These are phyloP conservation scores for Teunomyces funiuensis DNA, from an alignment of 805 yeast genomes.

Conservation along the genomic window DNA sequence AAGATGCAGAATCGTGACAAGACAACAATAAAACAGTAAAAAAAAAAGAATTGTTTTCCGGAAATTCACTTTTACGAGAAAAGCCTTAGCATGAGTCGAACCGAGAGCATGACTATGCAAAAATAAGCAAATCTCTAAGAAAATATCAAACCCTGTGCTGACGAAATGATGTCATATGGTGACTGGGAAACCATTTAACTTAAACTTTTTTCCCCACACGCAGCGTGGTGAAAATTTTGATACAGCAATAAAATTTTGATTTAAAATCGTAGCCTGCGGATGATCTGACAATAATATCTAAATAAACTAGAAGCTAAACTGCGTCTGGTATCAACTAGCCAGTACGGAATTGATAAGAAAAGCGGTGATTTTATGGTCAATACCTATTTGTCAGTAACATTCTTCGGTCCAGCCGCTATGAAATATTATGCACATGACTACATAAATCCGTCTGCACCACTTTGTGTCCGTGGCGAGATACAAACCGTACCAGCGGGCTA, in stretches of 20 bases:
- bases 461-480: neutral
- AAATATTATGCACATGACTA: neutral
- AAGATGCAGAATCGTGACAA: neutral
- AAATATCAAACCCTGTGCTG: neutral
- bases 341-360: too few species aligned
- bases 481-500: slow-evolving; percentile 1
- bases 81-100: neutral
- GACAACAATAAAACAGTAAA: neutral
- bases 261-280: slow-evolving; percentile 2
- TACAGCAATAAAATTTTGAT: neutral
- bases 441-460: neutral
- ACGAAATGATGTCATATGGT: neutral
- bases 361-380: too few species aligned
- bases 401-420: too few species aligned
- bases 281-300: slow-evolving; percentile 3
- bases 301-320: neutral
- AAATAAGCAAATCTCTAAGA: neutral
- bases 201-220: neutral
- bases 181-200: slow-evolving; percentile 1
- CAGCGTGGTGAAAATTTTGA: neutral
- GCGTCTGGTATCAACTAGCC: too few species aligned
- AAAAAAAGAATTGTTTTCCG: neutral
- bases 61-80: neutral
- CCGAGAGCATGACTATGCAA: neutral
- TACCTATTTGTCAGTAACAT: too few species aligned